Evolutionary conservation across 306 rosid genomes (phyloP), one percentile per base, ranked within the genome.

Genomic region (Vigna hirtella): DNA sequence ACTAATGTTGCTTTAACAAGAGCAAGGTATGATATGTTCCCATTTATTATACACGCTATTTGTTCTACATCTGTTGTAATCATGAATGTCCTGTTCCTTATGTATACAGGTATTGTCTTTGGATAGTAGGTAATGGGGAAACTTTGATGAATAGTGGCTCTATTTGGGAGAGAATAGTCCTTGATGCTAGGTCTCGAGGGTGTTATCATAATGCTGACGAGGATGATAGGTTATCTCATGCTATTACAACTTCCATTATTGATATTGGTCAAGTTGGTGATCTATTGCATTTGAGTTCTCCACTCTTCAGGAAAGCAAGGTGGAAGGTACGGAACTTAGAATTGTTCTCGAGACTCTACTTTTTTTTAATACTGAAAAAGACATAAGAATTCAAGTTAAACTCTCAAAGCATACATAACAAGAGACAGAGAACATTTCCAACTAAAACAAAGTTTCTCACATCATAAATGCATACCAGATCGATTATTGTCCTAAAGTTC

Each of bases 1-100:
- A 81, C 90, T 63, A 90, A 90, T 79, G 89, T 90, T 67, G 83
- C 88, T 36, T 75, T 90, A 63, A 86, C 94, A 30, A 89, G 90
- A 18, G 91, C 91, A 52, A 82, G 91, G 91, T 90, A 79, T 53
- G 66, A 71, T 43, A 40, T 76, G 48, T 65, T 2, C 61, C 72
- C 70, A 12, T 43, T 42, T 47, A 66, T 55, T 30, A 3, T 26
- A 30, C 32, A 9, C 51, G 0, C 22, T 49, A 15, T 72, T 77
- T 58, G 53, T 34, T 71, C 43, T 66, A 13, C 2, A 11, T 43
- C 1, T 38, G 43, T 55, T 16, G 13, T 53, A 8, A 28, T 10
- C 20, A 67, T 22, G 1, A 22, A 16, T 34, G 56, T 48, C 32
- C 26, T 62, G 15, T 66, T 51, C 65, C 72, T 47, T 62, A 52